A percentile compares a stretch with the other conserved stretches of the same genome.
Conservation (phyloP, 257 asterid genomes). For the Przewalskia tangutica region DNA sequence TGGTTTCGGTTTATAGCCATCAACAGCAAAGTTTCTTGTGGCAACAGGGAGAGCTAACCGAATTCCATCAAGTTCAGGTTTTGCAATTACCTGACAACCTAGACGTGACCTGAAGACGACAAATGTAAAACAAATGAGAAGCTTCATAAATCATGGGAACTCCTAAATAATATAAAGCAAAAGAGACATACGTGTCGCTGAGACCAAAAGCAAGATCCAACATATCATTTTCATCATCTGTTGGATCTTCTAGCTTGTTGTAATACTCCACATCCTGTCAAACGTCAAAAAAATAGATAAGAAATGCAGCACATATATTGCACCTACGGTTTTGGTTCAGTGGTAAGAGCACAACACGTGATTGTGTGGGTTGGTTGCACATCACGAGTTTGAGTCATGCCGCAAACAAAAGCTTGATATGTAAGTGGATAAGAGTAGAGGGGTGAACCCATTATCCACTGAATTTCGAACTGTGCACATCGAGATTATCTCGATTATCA, state of each 20-base stretch:
- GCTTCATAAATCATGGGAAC: not conserved
- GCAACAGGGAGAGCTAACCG: conserved; percentile 85
- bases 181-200: conserved; percentile 55
- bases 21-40: conserved; percentile 85
- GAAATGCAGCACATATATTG: no score
- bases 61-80: conserved; percentile 80
- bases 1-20: conserved; percentile 86
- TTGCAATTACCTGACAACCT: conserved; percentile 87
- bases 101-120: conserved; percentile 63
- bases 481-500: not conserved
- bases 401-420: not conserved
- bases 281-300: conserved; percentile 4
- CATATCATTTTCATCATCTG: conserved; percentile 96
- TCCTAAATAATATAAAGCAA: not conserved
- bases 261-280: conserved; percentile 66
- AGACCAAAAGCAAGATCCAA: conserved; percentile 95
- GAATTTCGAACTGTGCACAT: not conserved
- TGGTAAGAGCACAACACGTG: not conserved
- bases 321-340: not conserved
- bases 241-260: conserved; percentile 79
- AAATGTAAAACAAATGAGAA: not conserved
- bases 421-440: not conserved
- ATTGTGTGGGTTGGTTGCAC: not conserved
- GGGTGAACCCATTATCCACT: not conserved
- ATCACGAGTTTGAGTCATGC: not conserved